phyloP scores from a whole-genome alignment of 2,329 filamentous ascomycete genomes.

The Claviceps sp. region DNA sequence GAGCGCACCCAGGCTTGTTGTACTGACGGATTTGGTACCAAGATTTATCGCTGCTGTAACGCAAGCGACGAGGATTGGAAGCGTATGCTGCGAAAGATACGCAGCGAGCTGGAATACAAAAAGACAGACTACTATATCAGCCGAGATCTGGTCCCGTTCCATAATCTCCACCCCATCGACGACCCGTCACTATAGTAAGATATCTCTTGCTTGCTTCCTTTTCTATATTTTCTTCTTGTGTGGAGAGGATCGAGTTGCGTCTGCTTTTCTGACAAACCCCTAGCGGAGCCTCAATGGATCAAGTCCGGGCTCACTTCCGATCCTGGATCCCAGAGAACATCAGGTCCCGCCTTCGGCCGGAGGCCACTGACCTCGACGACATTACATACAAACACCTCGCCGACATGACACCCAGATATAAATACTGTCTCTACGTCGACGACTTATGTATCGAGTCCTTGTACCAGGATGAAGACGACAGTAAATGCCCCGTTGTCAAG shows the following conservation, averaged over 20 bases:
- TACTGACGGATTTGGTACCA: background rate
- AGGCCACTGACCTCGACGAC: background rate
- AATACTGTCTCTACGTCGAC: background rate
- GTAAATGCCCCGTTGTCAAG: background rate
- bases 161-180: background rate
- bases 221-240: too few species aligned
- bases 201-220: background rate
- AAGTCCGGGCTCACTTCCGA: conserved; percentile 2
- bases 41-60: conserved; percentile 1
- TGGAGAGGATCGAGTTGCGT: background rate
- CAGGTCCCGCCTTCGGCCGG: background rate
- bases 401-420: background rate
- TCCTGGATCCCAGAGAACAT: conserved; percentile 2
- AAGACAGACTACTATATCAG: background rate
- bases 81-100: background rate
- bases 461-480: background rate
- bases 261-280: background rate
- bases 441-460: background rate
- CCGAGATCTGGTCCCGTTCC: background rate
- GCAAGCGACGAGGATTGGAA: background rate
- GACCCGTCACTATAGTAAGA: background rate
- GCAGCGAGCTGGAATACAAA: background rate
- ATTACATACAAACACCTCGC: background rate
- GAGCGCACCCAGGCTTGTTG: background rate
- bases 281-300: background rate